Evolutionary conservation across 352 stramenopile genomes (phyloP).

Genomic region (Phytophthora idaei): DNA sequence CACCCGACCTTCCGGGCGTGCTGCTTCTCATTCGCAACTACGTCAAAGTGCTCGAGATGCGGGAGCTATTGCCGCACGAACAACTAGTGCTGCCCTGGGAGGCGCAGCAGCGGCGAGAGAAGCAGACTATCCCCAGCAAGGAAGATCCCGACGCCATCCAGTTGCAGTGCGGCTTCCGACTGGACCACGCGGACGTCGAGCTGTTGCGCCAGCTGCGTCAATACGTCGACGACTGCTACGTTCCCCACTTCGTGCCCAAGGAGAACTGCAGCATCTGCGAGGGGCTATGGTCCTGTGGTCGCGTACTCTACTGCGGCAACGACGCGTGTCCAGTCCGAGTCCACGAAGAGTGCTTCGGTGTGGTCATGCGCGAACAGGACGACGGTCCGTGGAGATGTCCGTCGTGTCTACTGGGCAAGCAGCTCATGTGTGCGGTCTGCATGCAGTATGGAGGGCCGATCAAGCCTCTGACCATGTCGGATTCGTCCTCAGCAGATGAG

Average conservation of each 20-base stretch:
- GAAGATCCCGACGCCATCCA: slow-evolving; percentile 36
- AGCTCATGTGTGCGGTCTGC: slow-evolving; percentile 75
- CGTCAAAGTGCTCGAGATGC: slow-evolving; percentile 37
- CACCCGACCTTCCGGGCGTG: slow-evolving; percentile 68
- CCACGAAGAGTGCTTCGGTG: slow-evolving; percentile 86
- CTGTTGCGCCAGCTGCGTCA: slow-evolving; percentile 63
- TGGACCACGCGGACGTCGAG: slow-evolving; percentile 60
- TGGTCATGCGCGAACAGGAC: slow-evolving; percentile 56
- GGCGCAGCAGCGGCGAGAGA: slow-evolving; percentile 7
- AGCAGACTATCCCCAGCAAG: slow-evolving; percentile 4
- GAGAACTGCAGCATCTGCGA: slow-evolving; percentile 85
- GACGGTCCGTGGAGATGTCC: slow-evolving; percentile 78
- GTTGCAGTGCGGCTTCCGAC: slow-evolving; percentile 62
- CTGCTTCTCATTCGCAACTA: slow-evolving; percentile 66
- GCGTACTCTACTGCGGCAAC: slow-evolving; percentile 70
- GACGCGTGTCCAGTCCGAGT: slow-evolving; percentile 68
- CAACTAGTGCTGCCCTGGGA: slow-evolving; percentile 34
- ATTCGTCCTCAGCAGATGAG: slow-evolving; percentile 40
- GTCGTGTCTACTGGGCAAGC: slow-evolving; percentile 73
- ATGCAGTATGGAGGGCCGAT: slow-evolving; percentile 81
- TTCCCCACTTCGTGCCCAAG: slow-evolving; percentile 72
- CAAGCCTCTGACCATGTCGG: slow-evolving; percentile 61
- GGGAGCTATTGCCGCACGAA: slow-evolving; percentile 29
- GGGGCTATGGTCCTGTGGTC: slow-evolving; percentile 80
- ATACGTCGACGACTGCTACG: slow-evolving; percentile 83